Percentiles rank a stretch among this genome's conserved stretches.
Evolutionary conservation across 495 filamentous ascomycete species (phyloP).

Genomic region (Penicillium steckii): DNA sequence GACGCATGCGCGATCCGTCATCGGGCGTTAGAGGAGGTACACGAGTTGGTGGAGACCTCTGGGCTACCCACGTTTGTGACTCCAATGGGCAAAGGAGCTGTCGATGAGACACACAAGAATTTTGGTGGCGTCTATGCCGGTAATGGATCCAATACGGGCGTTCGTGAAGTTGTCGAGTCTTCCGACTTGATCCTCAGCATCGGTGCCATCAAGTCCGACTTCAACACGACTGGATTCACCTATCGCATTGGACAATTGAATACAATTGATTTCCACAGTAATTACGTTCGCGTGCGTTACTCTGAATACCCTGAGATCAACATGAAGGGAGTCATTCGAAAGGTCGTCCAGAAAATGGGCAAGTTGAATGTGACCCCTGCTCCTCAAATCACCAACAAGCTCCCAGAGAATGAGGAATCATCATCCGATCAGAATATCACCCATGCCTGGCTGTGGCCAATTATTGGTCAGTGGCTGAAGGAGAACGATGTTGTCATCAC

Average conservation of each 20-base stretch:
- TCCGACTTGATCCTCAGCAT: constrained; percentile 83
- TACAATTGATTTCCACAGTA: constrained; percentile 86
- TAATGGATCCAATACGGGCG: constrained; percentile 67
- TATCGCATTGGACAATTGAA: constrained; percentile 79
- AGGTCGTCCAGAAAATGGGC: constrained; percentile 61
- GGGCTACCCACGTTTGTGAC: constrained; percentile 80
- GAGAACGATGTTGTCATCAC: constrained; percentile 79
- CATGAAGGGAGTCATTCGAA: constrained; percentile 84
- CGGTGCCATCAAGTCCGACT: constrained; percentile 83
- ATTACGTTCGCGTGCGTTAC: constrained; percentile 70
- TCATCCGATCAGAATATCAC: constrained; percentile 60
- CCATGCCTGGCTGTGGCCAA: constrained; percentile 86
- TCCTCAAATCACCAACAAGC: constrained; percentile 51
- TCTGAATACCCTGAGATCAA: constrained; percentile 79
- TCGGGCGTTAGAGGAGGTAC: constrained; percentile 69
- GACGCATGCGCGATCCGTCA: constrained; percentile 92
- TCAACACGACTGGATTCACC: constrained; percentile 89
- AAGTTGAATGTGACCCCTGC: constrained; percentile 50
- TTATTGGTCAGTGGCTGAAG: constrained; percentile 72
- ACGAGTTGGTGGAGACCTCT: constrained; percentile 73
- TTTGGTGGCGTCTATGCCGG: constrained; percentile 91
- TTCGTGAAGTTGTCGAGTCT: constrained; percentile 70
- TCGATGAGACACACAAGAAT: constrained; percentile 71
- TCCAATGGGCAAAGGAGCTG: constrained; percentile 89
- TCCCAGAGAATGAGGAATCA: constrained; percentile 51